These are phyloP conservation scores for Cydonia oblonga DNA, from an alignment of 331 rosid species.

Conservation along the genomic window DNA sequence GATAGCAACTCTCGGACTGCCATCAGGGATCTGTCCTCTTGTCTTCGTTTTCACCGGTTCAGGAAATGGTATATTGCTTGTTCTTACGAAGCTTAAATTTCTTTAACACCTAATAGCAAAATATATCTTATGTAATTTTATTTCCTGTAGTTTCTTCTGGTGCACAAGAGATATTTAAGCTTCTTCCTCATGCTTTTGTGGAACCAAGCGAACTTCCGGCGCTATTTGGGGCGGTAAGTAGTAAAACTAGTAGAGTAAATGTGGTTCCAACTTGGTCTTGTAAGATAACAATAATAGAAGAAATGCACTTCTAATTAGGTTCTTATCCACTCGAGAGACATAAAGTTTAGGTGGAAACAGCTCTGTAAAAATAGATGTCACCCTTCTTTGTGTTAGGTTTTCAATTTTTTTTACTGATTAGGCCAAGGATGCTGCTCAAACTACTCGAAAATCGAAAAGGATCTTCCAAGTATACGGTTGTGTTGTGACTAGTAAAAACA, in stretches of 20 bases:
- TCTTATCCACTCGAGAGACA: background rate
- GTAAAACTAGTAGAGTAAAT: background rate
- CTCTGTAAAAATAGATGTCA: background rate
- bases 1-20: slow-evolving; percentile 70
- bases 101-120: background rate
- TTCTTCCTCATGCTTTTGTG: slow-evolving; percentile 81
- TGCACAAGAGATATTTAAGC: slow-evolving; percentile 83
- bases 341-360: background rate
- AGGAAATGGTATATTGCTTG: slow-evolving; percentile 60
- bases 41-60: slow-evolving; percentile 84
- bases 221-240: slow-evolving; percentile 39
- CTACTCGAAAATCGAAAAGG: slow-evolving; percentile 49
- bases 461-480: slow-evolving; percentile 81
- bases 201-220: slow-evolving; percentile 56
- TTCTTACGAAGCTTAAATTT: background rate
- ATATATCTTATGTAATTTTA: background rate
- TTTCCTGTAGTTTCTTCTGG: slow-evolving; percentile 65
- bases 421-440: slow-evolving; percentile 35
- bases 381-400: background rate
- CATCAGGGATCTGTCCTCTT: slow-evolving; percentile 75
- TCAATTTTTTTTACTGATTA: slow-evolving; percentile 16
- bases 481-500: slow-evolving; percentile 61
- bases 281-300: background rate
- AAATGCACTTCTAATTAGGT: background rate
- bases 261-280: background rate